Evolutionary conservation across 331 rosid species (phyloP).

Genomic region (Ulmus americana): DNA sequence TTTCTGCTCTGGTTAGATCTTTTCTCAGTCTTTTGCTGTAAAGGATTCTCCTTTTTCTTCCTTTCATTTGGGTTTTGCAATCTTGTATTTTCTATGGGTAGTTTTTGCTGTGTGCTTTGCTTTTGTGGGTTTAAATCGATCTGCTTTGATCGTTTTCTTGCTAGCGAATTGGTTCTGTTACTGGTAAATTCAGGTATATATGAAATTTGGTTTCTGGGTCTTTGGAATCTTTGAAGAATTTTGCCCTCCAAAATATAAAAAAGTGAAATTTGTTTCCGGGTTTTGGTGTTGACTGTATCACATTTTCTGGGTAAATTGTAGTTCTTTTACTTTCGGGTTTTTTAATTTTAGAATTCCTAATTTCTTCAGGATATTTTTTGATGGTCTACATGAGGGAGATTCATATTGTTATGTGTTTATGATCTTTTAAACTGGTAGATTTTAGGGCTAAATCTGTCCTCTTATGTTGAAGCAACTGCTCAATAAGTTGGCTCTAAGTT

Average conservation of each 20-base stretch:
- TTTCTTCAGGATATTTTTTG: background rate
- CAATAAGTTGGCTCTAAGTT: background rate
- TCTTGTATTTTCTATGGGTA: background rate
- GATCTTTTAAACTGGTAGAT: background rate
- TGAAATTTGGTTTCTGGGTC: slow-evolving; percentile 14
- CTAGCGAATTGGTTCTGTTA: background rate
- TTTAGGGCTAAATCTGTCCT: background rate
- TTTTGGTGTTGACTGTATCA: background rate
- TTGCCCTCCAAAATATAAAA: background rate
- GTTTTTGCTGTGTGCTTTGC: background rate
- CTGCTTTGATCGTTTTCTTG: background rate
- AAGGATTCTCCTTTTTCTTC: slow-evolving; percentile 1
- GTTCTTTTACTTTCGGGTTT: background rate
- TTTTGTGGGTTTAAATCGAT: background rate
- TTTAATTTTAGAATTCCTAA: background rate
- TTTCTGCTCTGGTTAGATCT: slow-evolving; percentile 35
- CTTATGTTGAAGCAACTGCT: background rate
- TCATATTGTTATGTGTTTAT: background rate
- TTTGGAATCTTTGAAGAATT: background rate
- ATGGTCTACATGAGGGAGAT: background rate
- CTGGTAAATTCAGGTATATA: slow-evolving; percentile 11
- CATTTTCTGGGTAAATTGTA: background rate
- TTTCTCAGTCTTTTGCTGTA: background rate
- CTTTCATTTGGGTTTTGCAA: background rate
- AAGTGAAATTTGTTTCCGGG: slow-evolving; percentile 6